Base-by-base conservation (phyloP, 495 filamentous ascomycete species). In the Umbilicaria muhlenbergii region DNA sequence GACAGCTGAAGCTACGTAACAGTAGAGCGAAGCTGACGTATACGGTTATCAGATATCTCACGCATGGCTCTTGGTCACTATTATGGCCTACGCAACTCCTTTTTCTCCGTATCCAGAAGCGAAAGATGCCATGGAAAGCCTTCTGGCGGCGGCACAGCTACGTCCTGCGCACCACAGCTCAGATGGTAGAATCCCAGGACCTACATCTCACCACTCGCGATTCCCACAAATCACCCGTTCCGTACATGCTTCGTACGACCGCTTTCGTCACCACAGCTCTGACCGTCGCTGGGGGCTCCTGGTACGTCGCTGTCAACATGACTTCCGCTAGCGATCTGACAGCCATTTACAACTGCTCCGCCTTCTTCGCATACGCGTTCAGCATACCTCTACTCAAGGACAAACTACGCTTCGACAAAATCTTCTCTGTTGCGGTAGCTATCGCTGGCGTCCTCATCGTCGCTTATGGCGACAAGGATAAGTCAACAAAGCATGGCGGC, bases 291-390 rank as follows among this genome's bases (percentile, higher is more conserved):
- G 91, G 89, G 1, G 74, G 81, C n/a, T 87, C 80, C 39, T 98
- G 91, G 91, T 98, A 95, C 50, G 66, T 94, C 12, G 91, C 91
- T 3, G 89, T 98, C 34, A 81, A 83, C 58, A 66, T 94, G 71
- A 98, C 91, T 0, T 91, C 83, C 11, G 78, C 91, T 18, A 81
- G 78, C 51, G 91, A 98, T 54, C 65, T 98, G 43, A 98, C 91
- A 0, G 91, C 91, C 18, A 98, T 98, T 56, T 98, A 96, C 71
- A 98, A 98, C 60, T 98, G 91, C 69, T 93, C 84, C 39, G 88
- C 91, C 38, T 98, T 98, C 63, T 98, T 95, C 60, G 91, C 91
- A 28, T 98, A 98, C 57, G 89, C 79, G 10, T 98, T 98, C 55
- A 86, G 81, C 37, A 84, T 98, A 17, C 86, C 86, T 0, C 57